Conservation (phyloP, 495 filamentous ascomycete genomes). For the Ascodesmis nigricans region DNA sequence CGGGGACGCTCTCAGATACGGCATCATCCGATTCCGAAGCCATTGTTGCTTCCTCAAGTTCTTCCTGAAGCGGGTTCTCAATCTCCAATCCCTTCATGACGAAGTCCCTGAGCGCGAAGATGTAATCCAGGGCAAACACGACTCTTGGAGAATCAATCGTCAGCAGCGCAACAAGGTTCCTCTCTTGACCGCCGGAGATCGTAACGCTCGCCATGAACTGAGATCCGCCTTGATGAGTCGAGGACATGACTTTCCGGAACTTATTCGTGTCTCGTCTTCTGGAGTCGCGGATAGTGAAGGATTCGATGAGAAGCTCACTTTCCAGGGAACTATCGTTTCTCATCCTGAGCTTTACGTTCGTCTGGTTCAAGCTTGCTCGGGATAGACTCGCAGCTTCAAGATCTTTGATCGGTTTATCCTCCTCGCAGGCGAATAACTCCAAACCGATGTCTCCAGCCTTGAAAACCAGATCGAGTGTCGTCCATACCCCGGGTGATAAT, state of each 20-base stretch:
- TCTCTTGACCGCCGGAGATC: constrained; percentile 67
- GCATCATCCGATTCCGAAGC: constrained; percentile 7
- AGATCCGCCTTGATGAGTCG: constrained; percentile 77
- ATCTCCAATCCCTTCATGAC: constrained; percentile 26
- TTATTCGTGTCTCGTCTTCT: constrained; percentile 72
- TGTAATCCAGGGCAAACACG: constrained; percentile 85
- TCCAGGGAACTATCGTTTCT: constrained; percentile 79
- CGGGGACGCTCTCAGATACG: too few species aligned
- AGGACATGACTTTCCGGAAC: constrained; percentile 93
- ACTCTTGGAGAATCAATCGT: constrained; percentile 91
- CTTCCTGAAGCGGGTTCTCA: too few species aligned
- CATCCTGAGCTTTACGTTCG: constrained; percentile 80
- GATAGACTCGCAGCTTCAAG: constrained; percentile 67
- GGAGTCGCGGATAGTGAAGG: constrained; percentile 84
- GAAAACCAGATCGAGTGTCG: constrained; percentile 81
- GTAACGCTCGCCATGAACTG: constrained; percentile 96
- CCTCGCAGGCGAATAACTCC: constrained; percentile 59
- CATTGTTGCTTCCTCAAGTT: constrained; percentile 18
- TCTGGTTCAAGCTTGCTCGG: constrained; percentile 81
- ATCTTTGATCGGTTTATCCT: constrained; percentile 51
- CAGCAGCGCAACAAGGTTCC: constrained; percentile 68
- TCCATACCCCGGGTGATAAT: constrained; percentile 50
- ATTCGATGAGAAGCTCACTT: constrained; percentile 79
- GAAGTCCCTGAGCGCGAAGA: constrained; percentile 74
- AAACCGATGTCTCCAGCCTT: constrained; percentile 68